Base-by-base conservation (phyloP, 495 filamentous ascomycete genomes). In the Aspergillus heteromorphus region DNA sequence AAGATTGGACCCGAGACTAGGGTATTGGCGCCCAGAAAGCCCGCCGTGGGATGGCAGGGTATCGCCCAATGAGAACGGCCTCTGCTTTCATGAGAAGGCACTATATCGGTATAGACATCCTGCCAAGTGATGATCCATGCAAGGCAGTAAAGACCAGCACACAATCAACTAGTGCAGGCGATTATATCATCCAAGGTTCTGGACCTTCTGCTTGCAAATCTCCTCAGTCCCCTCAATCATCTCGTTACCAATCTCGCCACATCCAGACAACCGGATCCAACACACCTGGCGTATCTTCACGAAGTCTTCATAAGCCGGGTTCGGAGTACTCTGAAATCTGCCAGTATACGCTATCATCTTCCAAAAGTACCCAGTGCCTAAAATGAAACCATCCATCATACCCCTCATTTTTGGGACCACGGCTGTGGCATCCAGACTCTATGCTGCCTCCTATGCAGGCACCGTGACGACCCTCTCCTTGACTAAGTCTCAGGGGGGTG, bases 401-500 rank as follows among this genome's bases (percentile, higher is more conserved):
- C 34, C 47, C 23, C 27, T 34, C 23, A 20, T 60, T 13, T 47
- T 50, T n/a, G 49, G 43, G 25, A 41, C 29, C n/a, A 11, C 27
- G 13, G 38, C 58, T 18, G 16, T 34, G 29, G 58, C 54, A 18
- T 45, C 58, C 13, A 49, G 14, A 19, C 58, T 61, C 20, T 63
- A 58, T 49, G 57, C 61, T 16, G 61, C 61, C 11, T 60, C 61
- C 0, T 63, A 63, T 19, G 57, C 50, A 9, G 61, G 61, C 14
- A 30, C 25, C 11, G 54, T 63, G 3, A 49, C 48, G 8, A 55
- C 61, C 0, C 27, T 63, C 40, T 45, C 17, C 13, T 21, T 57
- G 16, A 11, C 23, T n/a, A 34, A 34, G 1, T 49, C 54, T 30
- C 41, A 45, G 25, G 50, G 19, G 5, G 16, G 20, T 6, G 19